A percentile compares a stretch with the other conserved stretches of the same genome.
These are phyloP conservation scores for Inga oerstediana DNA, from an alignment of 306 rosid genomes.

Conservation along the genomic window DNA sequence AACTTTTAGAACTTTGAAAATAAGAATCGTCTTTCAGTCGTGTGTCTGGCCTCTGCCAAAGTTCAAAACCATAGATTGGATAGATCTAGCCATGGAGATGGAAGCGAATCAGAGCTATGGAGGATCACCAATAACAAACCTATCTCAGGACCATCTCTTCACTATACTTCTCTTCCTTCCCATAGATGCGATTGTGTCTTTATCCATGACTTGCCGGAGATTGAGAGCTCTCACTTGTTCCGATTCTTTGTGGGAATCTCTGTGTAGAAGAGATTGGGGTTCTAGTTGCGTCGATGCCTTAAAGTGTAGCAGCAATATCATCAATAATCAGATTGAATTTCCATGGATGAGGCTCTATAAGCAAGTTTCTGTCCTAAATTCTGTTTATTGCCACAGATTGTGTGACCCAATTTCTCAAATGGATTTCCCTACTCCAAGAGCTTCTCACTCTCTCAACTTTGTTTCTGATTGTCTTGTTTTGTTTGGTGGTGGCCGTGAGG, in stretches of 20 bases:
- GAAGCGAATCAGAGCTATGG: slow-evolving; percentile 46
- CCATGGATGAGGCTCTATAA: slow-evolving; percentile 83
- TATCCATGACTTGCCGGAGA: slow-evolving; percentile 81
- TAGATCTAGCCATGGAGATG: slow-evolving; percentile 45
- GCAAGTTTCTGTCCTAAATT: slow-evolving; percentile 59
- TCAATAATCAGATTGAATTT: slow-evolving; percentile 29
- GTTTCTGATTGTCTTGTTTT: slow-evolving; percentile 78
- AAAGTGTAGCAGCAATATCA: slow-evolving; percentile 37
- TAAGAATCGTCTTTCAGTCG: slow-evolving; percentile 28
- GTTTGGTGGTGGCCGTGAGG: slow-evolving; percentile 92
- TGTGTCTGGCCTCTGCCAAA: slow-evolving; percentile 26
- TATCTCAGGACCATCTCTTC: slow-evolving; percentile 75
- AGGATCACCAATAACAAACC: slow-evolving; percentile 67
- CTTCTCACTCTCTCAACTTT: slow-evolving; percentile 94
- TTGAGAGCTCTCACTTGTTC: slow-evolving; percentile 60
- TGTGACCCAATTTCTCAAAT: slow-evolving; percentile 43
- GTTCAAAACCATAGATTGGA: slow-evolving; percentile 33
- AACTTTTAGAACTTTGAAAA: background rate
- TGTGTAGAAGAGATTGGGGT: slow-evolving; percentile 82
- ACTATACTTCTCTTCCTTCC: slow-evolving; percentile 72
- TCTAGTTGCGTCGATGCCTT: slow-evolving; percentile 63
- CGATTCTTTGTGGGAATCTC: slow-evolving; percentile 70
- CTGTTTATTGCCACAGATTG: slow-evolving; percentile 57
- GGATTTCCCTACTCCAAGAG: slow-evolving; percentile 73
- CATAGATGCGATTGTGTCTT: slow-evolving; percentile 66